Conservation (phyloP, 1,284 basidiomycete genomes). For the Fomitopsis schrenkii region DNA sequence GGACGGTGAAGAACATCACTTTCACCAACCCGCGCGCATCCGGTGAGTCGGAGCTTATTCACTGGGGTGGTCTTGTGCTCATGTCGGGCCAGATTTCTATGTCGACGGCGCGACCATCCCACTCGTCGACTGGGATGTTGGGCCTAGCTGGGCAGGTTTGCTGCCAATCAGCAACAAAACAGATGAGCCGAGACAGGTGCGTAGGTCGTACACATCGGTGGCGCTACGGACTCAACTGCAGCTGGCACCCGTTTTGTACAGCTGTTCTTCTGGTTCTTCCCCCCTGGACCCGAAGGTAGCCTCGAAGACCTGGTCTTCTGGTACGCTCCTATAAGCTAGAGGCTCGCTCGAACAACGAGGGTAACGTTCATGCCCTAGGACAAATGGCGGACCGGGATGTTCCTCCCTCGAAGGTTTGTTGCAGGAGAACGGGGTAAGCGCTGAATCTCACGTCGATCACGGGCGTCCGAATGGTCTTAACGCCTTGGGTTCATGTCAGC, state of each 20-base stretch:
- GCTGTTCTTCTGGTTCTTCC: constrained; percentile 89
- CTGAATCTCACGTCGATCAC: neutral
- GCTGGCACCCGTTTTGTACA: constrained; percentile 25
- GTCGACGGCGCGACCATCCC: constrained; percentile 68
- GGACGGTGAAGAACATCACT: constrained; percentile 57
- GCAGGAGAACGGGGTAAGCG: constrained; percentile 76
- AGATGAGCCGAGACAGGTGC: constrained; percentile 65
- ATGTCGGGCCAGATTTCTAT: constrained; percentile 51
- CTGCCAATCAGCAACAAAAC: constrained; percentile 59
- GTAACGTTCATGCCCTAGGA: constrained; percentile 35
- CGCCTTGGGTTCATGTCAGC: constrained; percentile 33
- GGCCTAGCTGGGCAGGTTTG: constrained; percentile 72
- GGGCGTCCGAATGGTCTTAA: neutral
- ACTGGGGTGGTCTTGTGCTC: neutral
- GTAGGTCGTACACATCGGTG: neutral
- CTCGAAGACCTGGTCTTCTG: constrained; percentile 67
- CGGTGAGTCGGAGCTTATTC: constrained; percentile 32
- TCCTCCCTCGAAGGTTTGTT: constrained; percentile 75
- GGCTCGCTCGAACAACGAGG: too few species aligned
- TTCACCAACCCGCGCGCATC: constrained; percentile 66
- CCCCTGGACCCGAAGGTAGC: constrained; percentile 67
- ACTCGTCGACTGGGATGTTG: constrained; percentile 67
- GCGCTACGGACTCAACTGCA: neutral
- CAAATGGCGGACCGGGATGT: constrained; percentile 54
- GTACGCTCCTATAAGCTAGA: constrained; percentile 26